Evolutionary conservation across 352 stramenopile species (phyloP), one percentile per base, ranked within the genome.

Genomic region (Poterioochromonas sp.): DNA sequence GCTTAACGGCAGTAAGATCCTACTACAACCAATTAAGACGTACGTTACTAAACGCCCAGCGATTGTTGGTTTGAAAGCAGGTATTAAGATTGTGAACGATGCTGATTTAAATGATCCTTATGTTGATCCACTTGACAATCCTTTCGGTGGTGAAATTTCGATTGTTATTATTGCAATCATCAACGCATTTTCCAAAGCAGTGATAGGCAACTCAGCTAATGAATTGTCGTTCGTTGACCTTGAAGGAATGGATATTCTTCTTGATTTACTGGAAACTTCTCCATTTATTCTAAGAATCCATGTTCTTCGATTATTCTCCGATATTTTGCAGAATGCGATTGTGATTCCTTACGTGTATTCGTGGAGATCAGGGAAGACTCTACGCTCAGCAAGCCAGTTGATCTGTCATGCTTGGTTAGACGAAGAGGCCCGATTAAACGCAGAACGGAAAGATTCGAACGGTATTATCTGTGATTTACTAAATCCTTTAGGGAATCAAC

Each of bases 221-320:
- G 65, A 74, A 74, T 3, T 22, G 32, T 20, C 3, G 32, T 74
- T 74, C 40, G 65, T 37, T 35, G 39, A 74, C 32, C 37, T 37
- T 35, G 65, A 74, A 74, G 65, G 65, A 20, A 35, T 74, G 2
- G 65, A 74, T 54, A 22, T 3, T 26, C 32, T 74, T 8, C 29
- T 74, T 11, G 65, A 74, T 74, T 18, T 74, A n/a, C 29, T 74
- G 37, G 65, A 74, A 54, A 35, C 29, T 1, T 53, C 65, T 39
- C 41, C 65, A n/a, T 74, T 74, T 54, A 37, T 74, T 15, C 32
- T 74, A 20, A 3, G 65, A 1, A 5, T 51, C 40, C 37, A 58
- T n/a, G 43, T 74, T 12, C 43, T 74, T 40, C 65, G 65, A 1
- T 32, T 74, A 37, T 3, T 74, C 15, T 58, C 65, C n/a, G 29